Percentiles rank a stretch among this genome's conserved stretches.
phyloP scores from a whole-genome alignment of 1,284 basidiomycete genomes.

The Mycena sp. region DNA sequence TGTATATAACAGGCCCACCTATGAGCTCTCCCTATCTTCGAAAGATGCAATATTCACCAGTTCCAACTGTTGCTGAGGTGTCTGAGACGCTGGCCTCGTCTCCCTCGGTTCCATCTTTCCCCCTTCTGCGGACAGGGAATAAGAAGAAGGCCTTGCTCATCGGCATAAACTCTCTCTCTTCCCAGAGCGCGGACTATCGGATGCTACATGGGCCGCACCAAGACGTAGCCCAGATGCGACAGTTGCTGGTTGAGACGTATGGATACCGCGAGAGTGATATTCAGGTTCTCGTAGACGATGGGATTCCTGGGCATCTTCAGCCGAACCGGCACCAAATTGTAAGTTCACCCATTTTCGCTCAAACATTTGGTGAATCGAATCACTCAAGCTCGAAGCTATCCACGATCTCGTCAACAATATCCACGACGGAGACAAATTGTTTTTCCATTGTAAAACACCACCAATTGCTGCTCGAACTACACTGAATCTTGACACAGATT shows the following conservation, averaged over 20 bases:
- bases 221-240: conserved; percentile 39
- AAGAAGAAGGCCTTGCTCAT: conserved; percentile 37
- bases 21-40: neutral
- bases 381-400: conserved; percentile 31
- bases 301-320: conserved; percentile 10
- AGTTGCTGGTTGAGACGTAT: conserved; percentile 38
- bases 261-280: conserved; percentile 38
- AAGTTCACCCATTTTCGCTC: neutral
- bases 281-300: conserved; percentile 39
- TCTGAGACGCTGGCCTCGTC: neutral
- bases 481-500: conserved; percentile 24
- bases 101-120: neutral
- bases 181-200: neutral
- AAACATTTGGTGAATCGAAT: neutral
- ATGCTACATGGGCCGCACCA: conserved; percentile 37
- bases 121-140: conserved; percentile 3
- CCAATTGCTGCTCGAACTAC: neutral
- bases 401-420: conserved; percentile 39
- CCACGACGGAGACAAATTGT: conserved; percentile 39
- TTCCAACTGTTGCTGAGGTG: too few species aligned
- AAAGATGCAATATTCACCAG: neutral
- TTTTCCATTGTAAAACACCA: conserved; percentile 43
- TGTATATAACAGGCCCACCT: too few species aligned
- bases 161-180: conserved; percentile 29
- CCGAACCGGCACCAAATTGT: conserved; percentile 23